Evolutionary conservation across 176 grass and related monocot species (phyloP).

Genomic region (Triticum urartu): DNA sequence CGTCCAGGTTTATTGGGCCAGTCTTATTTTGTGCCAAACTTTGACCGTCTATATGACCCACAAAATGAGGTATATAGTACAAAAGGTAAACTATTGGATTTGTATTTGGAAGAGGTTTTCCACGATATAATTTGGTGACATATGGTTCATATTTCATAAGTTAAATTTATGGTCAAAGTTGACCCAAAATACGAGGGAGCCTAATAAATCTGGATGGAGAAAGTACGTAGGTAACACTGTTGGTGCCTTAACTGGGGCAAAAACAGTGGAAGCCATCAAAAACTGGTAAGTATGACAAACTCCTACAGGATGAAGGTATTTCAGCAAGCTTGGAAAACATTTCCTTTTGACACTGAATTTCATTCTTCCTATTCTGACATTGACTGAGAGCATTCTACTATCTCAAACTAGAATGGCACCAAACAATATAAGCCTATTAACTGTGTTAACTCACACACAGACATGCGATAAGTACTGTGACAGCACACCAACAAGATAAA

Average conservation of each 20-base stretch:
- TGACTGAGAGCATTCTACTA: conserved; percentile 1
- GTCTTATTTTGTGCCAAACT: too few relatives aligned
- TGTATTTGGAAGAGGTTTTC: too few relatives aligned
- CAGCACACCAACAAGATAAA: conserved; percentile 14
- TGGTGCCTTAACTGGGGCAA: neutral
- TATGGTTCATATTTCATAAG: too few relatives aligned
- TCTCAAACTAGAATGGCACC: conserved; percentile 15
- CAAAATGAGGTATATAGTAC: too few relatives aligned
- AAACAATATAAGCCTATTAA: conserved; percentile 2
- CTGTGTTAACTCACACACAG: conserved; percentile 9
- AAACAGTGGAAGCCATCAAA: neutral
- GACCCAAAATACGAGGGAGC: too few relatives aligned
- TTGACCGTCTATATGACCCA: too few relatives aligned
- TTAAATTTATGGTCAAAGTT: too few relatives aligned
- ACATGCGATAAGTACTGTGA: neutral
- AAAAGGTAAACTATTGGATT: too few relatives aligned
- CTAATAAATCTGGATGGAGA: too few relatives aligned
- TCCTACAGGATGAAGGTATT: conserved; percentile 15
- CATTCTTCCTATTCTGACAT: neutral
- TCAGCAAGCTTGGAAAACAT: neutral
- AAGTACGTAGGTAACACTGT: neutral
- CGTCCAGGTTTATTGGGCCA: too few relatives aligned
- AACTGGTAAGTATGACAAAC: conserved; percentile 6
- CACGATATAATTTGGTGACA: too few relatives aligned
- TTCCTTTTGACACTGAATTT: conserved; percentile 22